Conservation (phyloP, 495 filamentous ascomycete genomes). For the Neurospora sp. region DNA sequence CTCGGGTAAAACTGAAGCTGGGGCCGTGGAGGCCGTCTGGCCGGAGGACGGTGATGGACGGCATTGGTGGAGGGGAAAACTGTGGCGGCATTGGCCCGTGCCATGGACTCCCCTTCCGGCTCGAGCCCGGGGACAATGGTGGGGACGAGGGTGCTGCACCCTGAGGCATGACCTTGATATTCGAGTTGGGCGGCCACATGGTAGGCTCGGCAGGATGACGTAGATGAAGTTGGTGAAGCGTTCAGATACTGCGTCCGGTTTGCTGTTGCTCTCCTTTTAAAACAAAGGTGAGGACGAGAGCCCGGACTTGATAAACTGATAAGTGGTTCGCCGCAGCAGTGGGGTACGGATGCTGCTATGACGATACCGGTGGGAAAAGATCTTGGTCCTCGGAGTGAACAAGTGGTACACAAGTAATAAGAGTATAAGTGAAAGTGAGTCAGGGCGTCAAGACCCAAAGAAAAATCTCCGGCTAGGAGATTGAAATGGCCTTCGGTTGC, state of each 20-base stretch:
- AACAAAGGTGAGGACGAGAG: neutral
- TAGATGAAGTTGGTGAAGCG: neutral
- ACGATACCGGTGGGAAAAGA: conserved; percentile 13
- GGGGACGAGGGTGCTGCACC: conserved; percentile 43
- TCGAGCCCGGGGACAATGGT: conserved; percentile 36
- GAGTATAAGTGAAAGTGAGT: conserved; percentile 9
- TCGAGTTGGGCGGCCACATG: conserved; percentile 42
- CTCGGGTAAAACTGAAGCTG: conserved; percentile 30
- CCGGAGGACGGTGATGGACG: conserved; percentile 26
- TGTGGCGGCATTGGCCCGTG: conserved; percentile 19
- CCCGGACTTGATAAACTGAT: neutral
- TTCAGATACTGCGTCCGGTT: neutral
- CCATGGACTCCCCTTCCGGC: conserved; percentile 24
- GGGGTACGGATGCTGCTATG: conserved; percentile 20
- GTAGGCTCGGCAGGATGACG: conserved; percentile 7
- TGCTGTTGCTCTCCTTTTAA: neutral
- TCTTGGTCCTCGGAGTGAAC: neutral
- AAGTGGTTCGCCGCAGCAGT: conserved; percentile 21
- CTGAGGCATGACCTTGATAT: conserved; percentile 31
- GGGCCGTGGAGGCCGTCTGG: conserved; percentile 30
- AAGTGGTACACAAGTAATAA: neutral
- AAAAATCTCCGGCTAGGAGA: conserved; percentile 48
- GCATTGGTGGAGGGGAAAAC: conserved; percentile 16
- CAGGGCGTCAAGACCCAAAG: conserved; percentile 40
- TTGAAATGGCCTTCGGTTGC: conserved; percentile 39